These are phyloP conservation scores for Mucor mucedo DNA, from an alignment of 371 early-diverging fungal genomes.

Conservation along the genomic window DNA sequence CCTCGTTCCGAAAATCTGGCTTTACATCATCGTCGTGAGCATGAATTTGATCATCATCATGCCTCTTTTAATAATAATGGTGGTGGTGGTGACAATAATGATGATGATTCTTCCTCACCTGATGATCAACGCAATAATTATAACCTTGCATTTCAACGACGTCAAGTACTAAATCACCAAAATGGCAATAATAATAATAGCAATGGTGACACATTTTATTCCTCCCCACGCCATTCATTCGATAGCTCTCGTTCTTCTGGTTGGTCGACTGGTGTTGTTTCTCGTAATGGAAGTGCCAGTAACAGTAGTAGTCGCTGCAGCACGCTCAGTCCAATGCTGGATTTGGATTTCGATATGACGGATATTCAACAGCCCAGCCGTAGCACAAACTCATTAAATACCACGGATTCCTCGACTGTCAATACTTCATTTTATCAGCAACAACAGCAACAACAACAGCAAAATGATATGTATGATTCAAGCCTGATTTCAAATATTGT, in stretches of 20 bases:
- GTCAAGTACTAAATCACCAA: conserved; percentile 13
- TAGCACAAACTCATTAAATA: neutral
- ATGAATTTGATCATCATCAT: conserved; percentile 15
- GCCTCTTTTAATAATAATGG: conserved; percentile 1
- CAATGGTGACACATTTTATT: neutral
- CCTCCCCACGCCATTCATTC: conserved; percentile 22
- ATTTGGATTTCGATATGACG: conserved; percentile 36
- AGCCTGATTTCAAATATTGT: neutral
- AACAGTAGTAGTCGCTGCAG: conserved; percentile 34
- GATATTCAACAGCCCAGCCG: conserved; percentile 19
- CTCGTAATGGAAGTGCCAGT: conserved; percentile 12
- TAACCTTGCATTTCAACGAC: neutral
- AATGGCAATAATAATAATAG: neutral
- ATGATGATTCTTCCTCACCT: conserved; percentile 26
- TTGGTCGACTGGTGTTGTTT: conserved; percentile 17
- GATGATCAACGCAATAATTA: conserved; percentile 17
- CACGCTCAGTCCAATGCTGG: conserved; percentile 37
- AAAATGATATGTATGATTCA: neutral
- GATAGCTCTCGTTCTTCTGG: conserved; percentile 21
- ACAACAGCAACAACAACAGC: conserved; percentile 9
- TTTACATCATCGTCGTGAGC: conserved; percentile 29
- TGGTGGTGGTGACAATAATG: conserved; percentile 13
- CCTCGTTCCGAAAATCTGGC: conserved; percentile 17
- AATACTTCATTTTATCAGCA: neutral
- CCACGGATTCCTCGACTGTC: neutral